Evolutionary conservation across 345 rosid species (phyloP).

Genomic region (Viola odorata): DNA sequence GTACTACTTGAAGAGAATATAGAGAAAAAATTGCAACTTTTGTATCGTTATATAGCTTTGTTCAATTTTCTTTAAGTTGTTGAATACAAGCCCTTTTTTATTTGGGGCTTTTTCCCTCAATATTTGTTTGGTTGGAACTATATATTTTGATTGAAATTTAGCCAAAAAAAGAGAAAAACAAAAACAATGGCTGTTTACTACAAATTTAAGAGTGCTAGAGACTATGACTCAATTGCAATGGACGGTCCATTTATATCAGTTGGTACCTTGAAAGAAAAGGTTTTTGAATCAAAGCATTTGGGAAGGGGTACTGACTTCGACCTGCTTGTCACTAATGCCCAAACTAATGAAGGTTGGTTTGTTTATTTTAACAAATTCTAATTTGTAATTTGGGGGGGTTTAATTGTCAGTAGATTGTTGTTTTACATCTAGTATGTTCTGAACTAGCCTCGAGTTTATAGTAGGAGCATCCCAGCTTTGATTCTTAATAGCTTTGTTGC

Average conservation of each 20-base stretch:
- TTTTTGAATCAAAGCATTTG: slow-evolving; percentile 98
- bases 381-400: background rate
- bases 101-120: slow-evolving; percentile 13
- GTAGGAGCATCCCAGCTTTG: background rate
- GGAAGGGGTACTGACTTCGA: slow-evolving; percentile 98
- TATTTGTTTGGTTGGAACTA: background rate
- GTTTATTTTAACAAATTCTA: slow-evolving; percentile 9
- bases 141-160: background rate
- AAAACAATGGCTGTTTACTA: slow-evolving; percentile 86
- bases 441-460: background rate
- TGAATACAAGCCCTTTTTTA: slow-evolving; percentile 23
- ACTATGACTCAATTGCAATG: slow-evolving; percentile 83
- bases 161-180: background rate
- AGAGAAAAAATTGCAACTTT: slow-evolving; percentile 10
- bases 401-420: background rate
- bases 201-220: slow-evolving; percentile 99
- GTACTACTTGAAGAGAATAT: slow-evolving; percentile 15
- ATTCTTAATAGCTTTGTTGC: no score
- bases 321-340: slow-evolving; percentile 96
- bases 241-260: slow-evolving; percentile 98
- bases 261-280: slow-evolving; percentile 97
- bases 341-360: slow-evolving; percentile 98
- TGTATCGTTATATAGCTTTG: slow-evolving; percentile 18
- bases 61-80: slow-evolving; percentile 7
- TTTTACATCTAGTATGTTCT: background rate